phyloP scores from a whole-genome alignment of 495 filamentous ascomycete species.

The Penicillium roqueforti region DNA sequence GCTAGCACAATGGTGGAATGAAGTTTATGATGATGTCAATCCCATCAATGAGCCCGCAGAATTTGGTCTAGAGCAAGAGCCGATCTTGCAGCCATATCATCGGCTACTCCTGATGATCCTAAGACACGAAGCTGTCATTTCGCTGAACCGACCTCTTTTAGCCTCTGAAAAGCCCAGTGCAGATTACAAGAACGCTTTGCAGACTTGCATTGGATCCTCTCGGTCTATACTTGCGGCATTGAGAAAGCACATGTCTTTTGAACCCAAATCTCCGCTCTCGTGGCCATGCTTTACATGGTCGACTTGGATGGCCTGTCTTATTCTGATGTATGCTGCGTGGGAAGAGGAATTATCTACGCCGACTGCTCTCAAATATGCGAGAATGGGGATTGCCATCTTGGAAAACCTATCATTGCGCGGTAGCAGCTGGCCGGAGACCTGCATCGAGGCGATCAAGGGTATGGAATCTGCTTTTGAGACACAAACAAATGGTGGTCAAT shows the following conservation, averaged over 20 bases:
- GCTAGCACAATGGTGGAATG: slow-evolving; percentile 45
- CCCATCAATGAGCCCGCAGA: slow-evolving; percentile 23
- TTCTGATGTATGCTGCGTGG: slow-evolving; percentile 45
- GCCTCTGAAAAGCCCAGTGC: slow-evolving; percentile 33
- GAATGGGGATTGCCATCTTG: slow-evolving; percentile 31
- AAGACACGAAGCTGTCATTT: slow-evolving; percentile 43
- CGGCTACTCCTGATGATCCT: slow-evolving; percentile 34
- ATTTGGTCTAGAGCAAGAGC: background rate
- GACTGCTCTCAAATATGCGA: slow-evolving; percentile 34
- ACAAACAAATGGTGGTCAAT: slow-evolving; percentile 7
- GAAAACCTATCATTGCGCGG: slow-evolving; percentile 34
- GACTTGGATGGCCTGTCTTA: slow-evolving; percentile 48
- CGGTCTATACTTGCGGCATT: slow-evolving; percentile 36
- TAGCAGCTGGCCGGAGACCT: slow-evolving; percentile 40
- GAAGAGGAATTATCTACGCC: slow-evolving; percentile 32
- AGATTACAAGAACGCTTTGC: slow-evolving; percentile 41
- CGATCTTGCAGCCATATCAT: slow-evolving; percentile 29
- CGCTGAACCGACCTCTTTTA: slow-evolving; percentile 42
- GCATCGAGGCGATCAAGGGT: slow-evolving; percentile 39
- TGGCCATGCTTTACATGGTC: slow-evolving; percentile 49
- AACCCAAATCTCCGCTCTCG: slow-evolving; percentile 26
- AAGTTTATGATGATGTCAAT: slow-evolving; percentile 43
- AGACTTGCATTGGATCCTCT: slow-evolving; percentile 43
- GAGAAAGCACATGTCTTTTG: slow-evolving; percentile 27
- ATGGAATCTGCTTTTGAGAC: slow-evolving; percentile 32